Base-by-base conservation (phyloP, 2,329 filamentous ascomycete species). In the Mycosphaerelloides madeirae region DNA sequence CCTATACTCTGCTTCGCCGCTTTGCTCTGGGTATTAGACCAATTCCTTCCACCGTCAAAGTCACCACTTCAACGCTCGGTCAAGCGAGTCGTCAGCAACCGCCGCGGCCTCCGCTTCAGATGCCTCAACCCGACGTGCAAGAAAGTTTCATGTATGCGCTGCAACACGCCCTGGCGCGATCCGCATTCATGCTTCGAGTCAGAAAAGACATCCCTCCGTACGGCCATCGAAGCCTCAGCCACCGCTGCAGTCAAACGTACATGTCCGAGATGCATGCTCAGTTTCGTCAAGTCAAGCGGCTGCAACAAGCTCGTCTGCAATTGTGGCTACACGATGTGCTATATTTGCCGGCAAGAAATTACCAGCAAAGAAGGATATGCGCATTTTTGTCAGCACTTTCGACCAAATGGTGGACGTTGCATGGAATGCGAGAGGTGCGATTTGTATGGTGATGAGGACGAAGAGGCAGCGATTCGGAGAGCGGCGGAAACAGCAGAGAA, bases 301-400 rank as follows among this genome's bases (percentile, higher is more conserved):
- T 98, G 93, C 77, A 98, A 98, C 73, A 97, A 97, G 70, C 77
- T 98, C 31, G 91, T 88, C 5, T 97, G 93, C 63, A 83, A 89
- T 13, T 98, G 93, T 67, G 93, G 93, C 7, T 97, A 97, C 69
- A 85, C 86, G 57, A 97, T 97, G 91, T 98, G 93, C 65, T 98
- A 98, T 62, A 81, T 97, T 36, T 98, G 93, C 66, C 86, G 93
- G 31, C 62, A 67, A 32, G 68, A 71, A n/a, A 68, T 77, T 14
- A 54, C 54, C 5, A 71, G 78, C 38, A 68, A 70, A 2, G 84
- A 90, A 63, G 90, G 91, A 1, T 97, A 98, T 66, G 77, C 81
- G 31, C 93, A 98, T 67, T 98, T 96, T 62, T 98, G 93, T 65
- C 86, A 95, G 63, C 93, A 97, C 68, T 97, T 97, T 65, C 79